Conservation (phyloP, 2,329 filamentous ascomycete genomes). For the Pseudonectria buxi region DNA sequence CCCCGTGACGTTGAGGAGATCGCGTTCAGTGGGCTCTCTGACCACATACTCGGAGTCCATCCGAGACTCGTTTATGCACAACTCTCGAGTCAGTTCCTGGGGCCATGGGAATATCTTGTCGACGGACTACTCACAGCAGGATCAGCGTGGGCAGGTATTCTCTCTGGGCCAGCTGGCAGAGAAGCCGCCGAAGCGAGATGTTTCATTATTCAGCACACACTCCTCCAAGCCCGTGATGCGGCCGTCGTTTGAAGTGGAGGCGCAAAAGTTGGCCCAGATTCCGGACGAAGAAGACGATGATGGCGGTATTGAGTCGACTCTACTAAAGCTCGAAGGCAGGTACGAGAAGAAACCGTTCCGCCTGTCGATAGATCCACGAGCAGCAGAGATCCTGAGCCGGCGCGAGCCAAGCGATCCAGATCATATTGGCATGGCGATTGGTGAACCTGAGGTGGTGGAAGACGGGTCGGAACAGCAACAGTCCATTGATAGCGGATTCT, state of each 20-base stretch:
- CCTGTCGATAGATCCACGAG: constrained; percentile 28
- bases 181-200: constrained; percentile 35
- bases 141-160: constrained; percentile 38
- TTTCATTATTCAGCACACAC: constrained; percentile 55
- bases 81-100: constrained; percentile 27
- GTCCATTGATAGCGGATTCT: constrained; percentile 35
- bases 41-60: constrained; percentile 55
- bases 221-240: constrained; percentile 58
- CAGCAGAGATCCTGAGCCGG: constrained; percentile 6
- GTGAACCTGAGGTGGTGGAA: constrained; percentile 19
- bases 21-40: constrained; percentile 53
- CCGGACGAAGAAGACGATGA: constrained; percentile 78
- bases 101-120: constrained; percentile 15
- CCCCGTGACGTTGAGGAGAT: constrained; percentile 39
- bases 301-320: constrained; percentile 84
- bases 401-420: constrained; percentile 8
- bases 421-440: constrained; percentile 16
- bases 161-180: constrained; percentile 54
- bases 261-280: constrained; percentile 78
- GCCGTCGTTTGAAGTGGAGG: constrained; percentile 80
- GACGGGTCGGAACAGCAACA: constrained; percentile 43
- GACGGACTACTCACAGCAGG: constrained; percentile 13
- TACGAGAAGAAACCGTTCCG: constrained; percentile 52
- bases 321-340: constrained; percentile 86
- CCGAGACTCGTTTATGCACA: constrained; percentile 48